A percentile compares a stretch with the other conserved stretches of the same genome.
Evolutionary conservation across 83 land plant species (phyloP).

Genomic region (Diphasiastrum complanatum): DNA sequence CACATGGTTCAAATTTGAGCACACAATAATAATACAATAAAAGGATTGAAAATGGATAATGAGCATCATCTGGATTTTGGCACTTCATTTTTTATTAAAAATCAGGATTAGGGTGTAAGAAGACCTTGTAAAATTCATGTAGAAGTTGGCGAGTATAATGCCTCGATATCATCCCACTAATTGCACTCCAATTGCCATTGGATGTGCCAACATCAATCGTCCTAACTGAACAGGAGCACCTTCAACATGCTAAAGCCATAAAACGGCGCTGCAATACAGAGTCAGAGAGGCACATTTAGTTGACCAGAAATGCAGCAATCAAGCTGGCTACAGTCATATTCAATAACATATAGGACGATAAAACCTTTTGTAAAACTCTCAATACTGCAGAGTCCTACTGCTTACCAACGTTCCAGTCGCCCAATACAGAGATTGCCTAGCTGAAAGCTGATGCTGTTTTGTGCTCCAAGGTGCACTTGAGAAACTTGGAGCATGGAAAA

Average conservation of each 20-base stretch:
- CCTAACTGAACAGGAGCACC: constrained; percentile 69
- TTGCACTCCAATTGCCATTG: constrained; percentile 76
- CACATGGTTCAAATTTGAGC: no score
- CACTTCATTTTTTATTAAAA: no score
- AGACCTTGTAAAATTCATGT: constrained; percentile 91
- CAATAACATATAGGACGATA: no score
- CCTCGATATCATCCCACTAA: constrained; percentile 57
- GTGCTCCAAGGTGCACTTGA: constrained; percentile 85
- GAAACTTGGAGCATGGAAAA: no score
- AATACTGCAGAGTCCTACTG: background rate
- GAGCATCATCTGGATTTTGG: no score
- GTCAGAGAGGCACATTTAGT: background rate
- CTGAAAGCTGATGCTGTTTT: constrained; percentile 36
- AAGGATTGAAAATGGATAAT: no score
- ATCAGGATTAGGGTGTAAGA: background rate
- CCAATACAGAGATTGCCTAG: constrained; percentile 51
- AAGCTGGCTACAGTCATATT: no score
- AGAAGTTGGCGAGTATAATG: constrained; percentile 81
- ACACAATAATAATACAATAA: no score
- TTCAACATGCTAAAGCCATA: constrained; percentile 79
- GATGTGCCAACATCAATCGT: constrained; percentile 56
- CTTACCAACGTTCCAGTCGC: constrained; percentile 37
- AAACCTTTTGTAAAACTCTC: no score
- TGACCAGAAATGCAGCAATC: background rate
- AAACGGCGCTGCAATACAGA: constrained; percentile 64